Conservation (phyloP, 140 eudicot species). For the Ambrosia hybrid region DNA sequence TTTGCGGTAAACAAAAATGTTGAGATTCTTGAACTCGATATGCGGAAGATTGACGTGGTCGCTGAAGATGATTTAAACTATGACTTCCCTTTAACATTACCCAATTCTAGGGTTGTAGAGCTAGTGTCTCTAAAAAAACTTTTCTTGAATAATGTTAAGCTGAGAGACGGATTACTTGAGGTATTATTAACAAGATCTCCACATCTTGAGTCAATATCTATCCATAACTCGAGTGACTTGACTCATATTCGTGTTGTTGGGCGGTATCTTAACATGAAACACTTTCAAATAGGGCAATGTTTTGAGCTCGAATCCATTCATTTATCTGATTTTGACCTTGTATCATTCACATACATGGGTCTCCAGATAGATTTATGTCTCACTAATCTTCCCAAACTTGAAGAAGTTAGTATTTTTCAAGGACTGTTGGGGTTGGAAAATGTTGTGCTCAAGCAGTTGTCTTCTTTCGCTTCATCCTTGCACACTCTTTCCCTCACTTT, state of each 20-base stretch:
- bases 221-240: slow-evolving; percentile 28
- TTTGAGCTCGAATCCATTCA: slow-evolving; percentile 9
- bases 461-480: slow-evolving; percentile 32
- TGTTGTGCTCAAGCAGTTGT: slow-evolving; percentile 29
- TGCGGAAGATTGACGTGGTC: slow-evolving; percentile 9
- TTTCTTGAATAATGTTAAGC: slow-evolving; percentile 35
- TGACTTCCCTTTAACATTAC: slow-evolving; percentile 15
- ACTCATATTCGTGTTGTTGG: slow-evolving; percentile 29
- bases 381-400: slow-evolving; percentile 40
- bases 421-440: slow-evolving; percentile 18
- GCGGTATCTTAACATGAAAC: slow-evolving; percentile 32
- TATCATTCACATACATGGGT: slow-evolving; percentile 38
- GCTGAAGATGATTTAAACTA: slow-evolving; percentile 10
- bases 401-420: slow-evolving; percentile 25
- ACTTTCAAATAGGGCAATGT: slow-evolving; percentile 38
- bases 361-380: slow-evolving; percentile 20
- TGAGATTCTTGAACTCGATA: slow-evolving; percentile 45
- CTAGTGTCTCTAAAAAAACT: slow-evolving; percentile 29
- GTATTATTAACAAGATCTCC: slow-evolving; percentile 31
- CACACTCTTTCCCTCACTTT: slow-evolving; percentile 35
- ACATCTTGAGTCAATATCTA: slow-evolving; percentile 28
- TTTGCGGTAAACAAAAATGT: slow-evolving; percentile 39
- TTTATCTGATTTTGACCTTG: slow-evolving; percentile 35
- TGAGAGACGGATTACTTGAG: slow-evolving; percentile 26
- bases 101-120: not conserved